Conservation (phyloP, 164 flowering plant genomes). For the Macadamia tetraphylla region DNA sequence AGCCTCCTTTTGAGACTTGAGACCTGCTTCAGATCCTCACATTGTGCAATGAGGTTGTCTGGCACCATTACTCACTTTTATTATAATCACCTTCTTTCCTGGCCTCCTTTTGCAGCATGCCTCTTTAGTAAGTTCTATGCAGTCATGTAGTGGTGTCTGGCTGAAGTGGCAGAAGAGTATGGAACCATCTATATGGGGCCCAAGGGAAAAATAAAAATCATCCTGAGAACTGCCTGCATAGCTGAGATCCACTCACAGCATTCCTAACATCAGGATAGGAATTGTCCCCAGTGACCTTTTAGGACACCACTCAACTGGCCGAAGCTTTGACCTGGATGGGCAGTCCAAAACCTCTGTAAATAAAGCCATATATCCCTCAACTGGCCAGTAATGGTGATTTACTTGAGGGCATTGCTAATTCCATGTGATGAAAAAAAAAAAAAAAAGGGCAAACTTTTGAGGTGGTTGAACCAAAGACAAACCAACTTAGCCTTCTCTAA, state of each 20-base stretch:
- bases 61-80: background rate
- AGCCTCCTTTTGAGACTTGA: background rate
- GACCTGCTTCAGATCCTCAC: background rate
- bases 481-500: background rate
- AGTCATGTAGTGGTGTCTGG: background rate
- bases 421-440: background rate
- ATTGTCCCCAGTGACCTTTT: background rate
- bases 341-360: background rate
- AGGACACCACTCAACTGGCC: background rate
- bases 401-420: background rate
- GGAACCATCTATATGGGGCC: background rate
- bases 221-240: background rate
- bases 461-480: background rate
- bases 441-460: background rate
- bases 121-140: no score
- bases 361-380: background rate
- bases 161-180: background rate
- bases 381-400: background rate
- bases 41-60: background rate
- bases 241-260: background rate
- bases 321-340: background rate
- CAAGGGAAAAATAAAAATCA: background rate
- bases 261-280: background rate
- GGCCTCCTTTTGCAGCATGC: background rate
- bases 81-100: background rate